Evolutionary conservation across 805 yeast species (phyloP).

Genomic region (Zygosaccharomyces kombuchaensis): DNA sequence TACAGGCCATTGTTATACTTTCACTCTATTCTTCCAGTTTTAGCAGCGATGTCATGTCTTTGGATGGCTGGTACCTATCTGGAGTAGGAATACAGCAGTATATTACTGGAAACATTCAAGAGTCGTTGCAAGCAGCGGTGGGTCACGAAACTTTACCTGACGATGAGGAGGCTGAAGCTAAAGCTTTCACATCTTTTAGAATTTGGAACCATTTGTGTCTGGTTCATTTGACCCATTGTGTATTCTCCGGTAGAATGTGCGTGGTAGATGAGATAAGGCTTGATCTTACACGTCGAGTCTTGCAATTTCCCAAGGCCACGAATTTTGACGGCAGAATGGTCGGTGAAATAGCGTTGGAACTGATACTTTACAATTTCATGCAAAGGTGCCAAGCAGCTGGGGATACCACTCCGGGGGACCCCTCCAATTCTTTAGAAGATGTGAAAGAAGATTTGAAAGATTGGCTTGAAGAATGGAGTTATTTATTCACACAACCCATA

Average conservation of each 20-base stretch:
- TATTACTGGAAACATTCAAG: slow-evolving; percentile 44
- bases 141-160: slow-evolving; percentile 5
- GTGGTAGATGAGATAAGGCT: slow-evolving; percentile 56
- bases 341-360: slow-evolving; percentile 62
- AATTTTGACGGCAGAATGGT: slow-evolving; percentile 82
- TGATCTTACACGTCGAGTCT: slow-evolving; percentile 53
- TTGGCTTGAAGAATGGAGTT: slow-evolving; percentile 71
- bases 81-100: slow-evolving; percentile 63
- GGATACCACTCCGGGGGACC: slow-evolving; percentile 25
- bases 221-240: slow-evolving; percentile 62
- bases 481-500: slow-evolving; percentile 63
- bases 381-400: slow-evolving; percentile 32
- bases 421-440: slow-evolving; percentile 31
- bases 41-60: slow-evolving; percentile 45
- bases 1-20: slow-evolving; percentile 63
- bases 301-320: slow-evolving; percentile 56
- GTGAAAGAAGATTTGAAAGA: slow-evolving; percentile 41
- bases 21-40: slow-evolving; percentile 63
- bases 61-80: slow-evolving; percentile 70
- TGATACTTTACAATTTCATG: slow-evolving; percentile 47
- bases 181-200: slow-evolving; percentile 51
- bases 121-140: slow-evolving; percentile 17
- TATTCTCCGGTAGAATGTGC: slow-evolving; percentile 62
- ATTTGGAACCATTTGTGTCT: slow-evolving; percentile 69
- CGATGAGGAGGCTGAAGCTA: slow-evolving; percentile 34